Conservation (phyloP, 441 rosid species). For the Mallotus repandus region DNA sequence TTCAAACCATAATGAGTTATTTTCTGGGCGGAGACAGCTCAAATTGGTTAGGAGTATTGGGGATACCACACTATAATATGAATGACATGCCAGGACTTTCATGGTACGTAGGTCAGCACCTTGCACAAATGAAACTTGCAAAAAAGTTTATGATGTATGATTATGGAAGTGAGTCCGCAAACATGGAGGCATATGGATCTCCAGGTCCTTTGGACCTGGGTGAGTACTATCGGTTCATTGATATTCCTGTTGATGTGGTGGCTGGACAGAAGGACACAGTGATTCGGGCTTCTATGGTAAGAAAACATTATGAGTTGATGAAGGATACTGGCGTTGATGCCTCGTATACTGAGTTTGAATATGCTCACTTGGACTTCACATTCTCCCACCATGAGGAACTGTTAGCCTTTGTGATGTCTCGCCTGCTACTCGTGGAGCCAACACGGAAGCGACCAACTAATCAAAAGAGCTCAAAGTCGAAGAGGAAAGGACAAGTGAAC, state of each 20-base stretch:
- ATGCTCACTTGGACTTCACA: constrained; percentile 95
- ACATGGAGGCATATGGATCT: constrained; percentile 70
- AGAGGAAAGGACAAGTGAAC: constrained; percentile 40
- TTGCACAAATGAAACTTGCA: constrained; percentile 78
- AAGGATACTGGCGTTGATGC: constrained; percentile 63
- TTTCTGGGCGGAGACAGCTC: constrained; percentile 94
- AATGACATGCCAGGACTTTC: constrained; percentile 97
- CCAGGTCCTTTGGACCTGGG: constrained; percentile 88
- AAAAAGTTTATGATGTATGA: constrained; percentile 83
- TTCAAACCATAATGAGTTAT: constrained; percentile 89
- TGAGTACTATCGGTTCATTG: constrained; percentile 56
- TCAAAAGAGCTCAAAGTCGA: constrained; percentile 42
- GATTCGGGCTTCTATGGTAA: constrained; percentile 80
- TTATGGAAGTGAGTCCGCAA: constrained; percentile 63
- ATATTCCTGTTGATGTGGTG: constrained; percentile 79
- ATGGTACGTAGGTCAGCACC: constrained; percentile 73
- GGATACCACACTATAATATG: constrained; percentile 94
- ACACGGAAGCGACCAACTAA: constrained; percentile 27
- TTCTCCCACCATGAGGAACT: constrained; percentile 90
- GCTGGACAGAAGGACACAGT: constrained; percentile 88
- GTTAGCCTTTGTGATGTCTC: constrained; percentile 75
- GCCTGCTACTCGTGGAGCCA: constrained; percentile 61
- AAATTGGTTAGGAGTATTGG: constrained; percentile 93
- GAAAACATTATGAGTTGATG: constrained; percentile 74
- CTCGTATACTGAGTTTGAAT: constrained; percentile 72